A percentile compares a stretch with the other conserved stretches of the same genome.
Conservation (phyloP, 1,284 basidiomycete species). For the Pyrrhoderma lamaoense region DNA sequence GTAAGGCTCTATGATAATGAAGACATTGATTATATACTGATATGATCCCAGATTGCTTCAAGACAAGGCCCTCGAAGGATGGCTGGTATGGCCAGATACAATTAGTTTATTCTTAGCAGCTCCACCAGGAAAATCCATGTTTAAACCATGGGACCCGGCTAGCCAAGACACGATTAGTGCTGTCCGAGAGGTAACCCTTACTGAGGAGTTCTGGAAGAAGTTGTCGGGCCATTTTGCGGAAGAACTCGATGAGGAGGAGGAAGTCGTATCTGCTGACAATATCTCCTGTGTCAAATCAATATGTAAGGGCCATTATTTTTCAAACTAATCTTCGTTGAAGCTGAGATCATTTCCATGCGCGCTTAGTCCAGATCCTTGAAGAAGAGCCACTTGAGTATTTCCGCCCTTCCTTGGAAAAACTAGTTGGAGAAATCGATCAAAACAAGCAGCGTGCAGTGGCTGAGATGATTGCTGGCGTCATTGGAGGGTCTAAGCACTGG, state of each 20-base stretch:
- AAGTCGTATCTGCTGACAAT: slow-evolving; percentile 54
- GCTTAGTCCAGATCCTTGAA: slow-evolving; percentile 59
- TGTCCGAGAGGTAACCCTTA: slow-evolving; percentile 38
- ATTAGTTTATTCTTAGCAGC: slow-evolving; percentile 44
- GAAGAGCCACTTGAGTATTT: slow-evolving; percentile 55
- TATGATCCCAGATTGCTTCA: slow-evolving; percentile 29
- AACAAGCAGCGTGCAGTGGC: slow-evolving; percentile 87
- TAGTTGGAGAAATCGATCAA: slow-evolving; percentile 54
- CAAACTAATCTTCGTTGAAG: background rate
- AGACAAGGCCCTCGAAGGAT: slow-evolving; percentile 52
- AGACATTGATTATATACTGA: background rate
- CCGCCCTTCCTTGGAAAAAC: slow-evolving; percentile 44
- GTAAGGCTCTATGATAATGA: slow-evolving; percentile 30
- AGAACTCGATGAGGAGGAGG: slow-evolving; percentile 58
- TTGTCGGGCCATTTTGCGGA: slow-evolving; percentile 55
- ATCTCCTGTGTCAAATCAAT: slow-evolving; percentile 68
- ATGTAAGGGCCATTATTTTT: slow-evolving; percentile 36
- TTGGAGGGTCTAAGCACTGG: slow-evolving; percentile 90
- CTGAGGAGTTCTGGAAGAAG: slow-evolving; percentile 52
- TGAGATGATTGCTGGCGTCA: slow-evolving; percentile 77
- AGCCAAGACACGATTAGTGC: slow-evolving; percentile 40
- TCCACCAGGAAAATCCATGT: slow-evolving; percentile 38
- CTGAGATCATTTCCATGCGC: slow-evolving; percentile 8
- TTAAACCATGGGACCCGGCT: slow-evolving; percentile 48
- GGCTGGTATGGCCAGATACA: slow-evolving; percentile 49